Percentiles rank a stretch among this genome's conserved stretches.
Evolutionary conservation across 1,139 yeast genomes (phyloP).

Genomic region (Pichia sp.): DNA sequence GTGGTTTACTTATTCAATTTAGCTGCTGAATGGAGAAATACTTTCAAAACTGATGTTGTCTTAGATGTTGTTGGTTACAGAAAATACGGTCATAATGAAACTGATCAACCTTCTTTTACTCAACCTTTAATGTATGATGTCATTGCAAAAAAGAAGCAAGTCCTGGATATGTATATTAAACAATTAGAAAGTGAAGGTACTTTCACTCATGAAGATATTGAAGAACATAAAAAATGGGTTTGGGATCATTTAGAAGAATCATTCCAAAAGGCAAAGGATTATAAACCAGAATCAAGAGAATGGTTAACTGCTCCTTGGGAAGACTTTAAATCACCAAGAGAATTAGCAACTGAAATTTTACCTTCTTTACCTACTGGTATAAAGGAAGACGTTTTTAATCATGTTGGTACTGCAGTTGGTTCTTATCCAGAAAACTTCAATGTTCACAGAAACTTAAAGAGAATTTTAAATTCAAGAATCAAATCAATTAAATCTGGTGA

Average conservation of each 20-base stretch:
- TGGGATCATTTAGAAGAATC: constrained; percentile 93
- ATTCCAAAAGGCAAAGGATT: constrained; percentile 79
- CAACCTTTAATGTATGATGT: constrained; percentile 95
- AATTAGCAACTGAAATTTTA: constrained; percentile 88
- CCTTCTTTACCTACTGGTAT: constrained; percentile 97
- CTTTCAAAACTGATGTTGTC: constrained; percentile 92
- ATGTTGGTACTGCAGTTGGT: constrained; percentile 72
- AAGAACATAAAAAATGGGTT: constrained; percentile 96
- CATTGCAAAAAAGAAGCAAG: constrained; percentile 83
- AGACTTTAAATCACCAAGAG: constrained; percentile 96
- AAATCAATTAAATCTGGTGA: constrained; percentile 85
- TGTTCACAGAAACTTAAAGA: constrained; percentile 91
- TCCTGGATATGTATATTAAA: constrained; percentile 76
- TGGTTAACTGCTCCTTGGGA: constrained; percentile 99
- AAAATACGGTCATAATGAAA: constrained; percentile 98
- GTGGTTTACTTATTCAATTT: constrained; percentile 84
- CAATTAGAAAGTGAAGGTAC: constrained; percentile 80
- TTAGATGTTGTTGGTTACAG: constrained; percentile 98
- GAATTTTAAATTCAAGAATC: constrained; percentile 82
- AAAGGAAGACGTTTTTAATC: constrained; percentile 60
- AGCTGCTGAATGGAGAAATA: constrained; percentile 98
- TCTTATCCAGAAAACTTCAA: constrained; percentile 85
- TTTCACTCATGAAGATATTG: constrained; percentile 82
- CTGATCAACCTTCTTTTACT: constrained; percentile 98
- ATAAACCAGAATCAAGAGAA: constrained; percentile 87